phyloP scores from a whole-genome alignment of 2,329 filamentous ascomycete genomes.

The Botrytis medusae region DNA sequence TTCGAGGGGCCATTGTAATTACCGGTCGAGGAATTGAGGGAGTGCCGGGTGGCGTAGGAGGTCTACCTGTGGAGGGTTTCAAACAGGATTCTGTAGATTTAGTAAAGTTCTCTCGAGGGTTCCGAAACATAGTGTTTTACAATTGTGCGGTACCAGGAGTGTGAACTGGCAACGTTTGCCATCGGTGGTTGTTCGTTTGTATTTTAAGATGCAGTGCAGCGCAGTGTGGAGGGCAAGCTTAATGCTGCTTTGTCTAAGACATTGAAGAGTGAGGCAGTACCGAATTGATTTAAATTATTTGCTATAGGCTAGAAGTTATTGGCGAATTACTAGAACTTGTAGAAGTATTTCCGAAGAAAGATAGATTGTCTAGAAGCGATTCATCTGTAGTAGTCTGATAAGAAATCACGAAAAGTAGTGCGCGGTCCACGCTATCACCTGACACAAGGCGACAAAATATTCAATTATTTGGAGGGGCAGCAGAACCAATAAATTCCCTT shows the following conservation, averaged over 20 bases:
- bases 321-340: neutral
- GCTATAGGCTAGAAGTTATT: neutral
- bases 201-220: neutral
- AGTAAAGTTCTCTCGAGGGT: constrained; percentile 49
- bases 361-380: neutral
- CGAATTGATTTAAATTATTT: neutral
- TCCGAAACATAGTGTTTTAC: constrained; percentile 50
- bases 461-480: neutral
- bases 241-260: neutral
- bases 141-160: neutral
- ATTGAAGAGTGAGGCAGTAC: neutral
- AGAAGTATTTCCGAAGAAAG: neutral
- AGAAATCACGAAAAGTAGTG: neutral
- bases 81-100: constrained; percentile 40
- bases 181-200: neutral
- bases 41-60: constrained; percentile 50
- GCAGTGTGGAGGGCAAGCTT: neutral
- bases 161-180: neutral
- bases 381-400: neutral
- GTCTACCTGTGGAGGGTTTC: constrained; percentile 50
- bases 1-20: constrained; percentile 31
- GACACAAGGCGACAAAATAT: neutral
- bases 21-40: constrained; percentile 18
- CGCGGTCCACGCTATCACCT: constrained; percentile 6
- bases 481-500: neutral